phyloP scores from a whole-genome alignment of 2,329 filamentous ascomycete genomes.

The Aphanoascus verrucosus region DNA sequence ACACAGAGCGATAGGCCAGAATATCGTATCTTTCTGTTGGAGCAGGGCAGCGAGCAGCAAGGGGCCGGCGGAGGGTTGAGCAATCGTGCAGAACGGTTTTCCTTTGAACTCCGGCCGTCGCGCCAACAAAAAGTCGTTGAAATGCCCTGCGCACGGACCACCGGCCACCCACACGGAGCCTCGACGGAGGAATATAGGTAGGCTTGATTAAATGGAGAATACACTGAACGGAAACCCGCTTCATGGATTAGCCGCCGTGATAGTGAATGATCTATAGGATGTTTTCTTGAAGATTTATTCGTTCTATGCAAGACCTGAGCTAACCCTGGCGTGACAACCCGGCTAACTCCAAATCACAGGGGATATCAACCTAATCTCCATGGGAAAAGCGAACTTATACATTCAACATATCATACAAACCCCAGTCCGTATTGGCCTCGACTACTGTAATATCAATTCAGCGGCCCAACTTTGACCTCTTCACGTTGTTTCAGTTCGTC shows the following conservation, averaged over 20 bases:
- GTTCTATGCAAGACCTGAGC: too few relatives aligned
- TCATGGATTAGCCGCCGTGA: too few relatives aligned
- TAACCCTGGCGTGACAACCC: too few relatives aligned
- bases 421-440: background rate
- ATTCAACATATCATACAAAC: background rate
- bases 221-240: background rate
- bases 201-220: background rate
- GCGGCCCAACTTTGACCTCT: conserved; percentile 40
- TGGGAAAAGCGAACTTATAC: background rate
- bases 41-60: background rate
- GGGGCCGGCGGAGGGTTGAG: conserved; percentile 1
- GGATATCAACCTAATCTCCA: background rate
- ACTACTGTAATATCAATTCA: conserved; percentile 15
- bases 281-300: too few relatives aligned
- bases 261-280: too few relatives aligned
- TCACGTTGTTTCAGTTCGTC: conserved; percentile 27
- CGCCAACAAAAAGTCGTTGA: background rate
- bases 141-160: conserved; percentile 10
- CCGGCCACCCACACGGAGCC: background rate
- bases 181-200: background rate
- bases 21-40: background rate
- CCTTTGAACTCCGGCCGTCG: background rate
- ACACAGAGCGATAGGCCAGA: background rate
- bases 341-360: too few relatives aligned
- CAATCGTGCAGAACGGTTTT: background rate